Evolutionary conservation across 2,329 filamentous ascomycete species (phyloP), one percentile per base, ranked within the genome.

Genomic region (Sporothrix mexicana): DNA sequence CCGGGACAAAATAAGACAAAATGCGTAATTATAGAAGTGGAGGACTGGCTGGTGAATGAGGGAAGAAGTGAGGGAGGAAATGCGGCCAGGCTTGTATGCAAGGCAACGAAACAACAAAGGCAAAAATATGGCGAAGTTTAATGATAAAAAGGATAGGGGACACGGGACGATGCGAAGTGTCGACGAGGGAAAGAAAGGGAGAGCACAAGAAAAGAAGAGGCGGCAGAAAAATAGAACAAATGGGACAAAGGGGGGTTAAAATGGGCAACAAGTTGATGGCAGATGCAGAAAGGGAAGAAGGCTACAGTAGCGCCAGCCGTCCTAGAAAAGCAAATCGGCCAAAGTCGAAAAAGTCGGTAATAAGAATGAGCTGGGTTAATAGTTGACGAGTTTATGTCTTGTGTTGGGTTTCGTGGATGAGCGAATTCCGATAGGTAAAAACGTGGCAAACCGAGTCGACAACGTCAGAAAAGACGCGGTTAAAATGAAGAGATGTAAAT

Each of bases 281-380:
- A 49, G 30, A n/a, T 6, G 30, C 30, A 36, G 30, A 36, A 36
- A 36, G 7, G 30, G 30, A 10, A 47, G 45, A 59, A 62, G 53
- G 70, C 53, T 68, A 53, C 70, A 72, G 70, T 69, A 72, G 64
- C 69, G 70, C 62, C 51, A 72, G 55, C 45, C 51, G 70, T 59
- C 17, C 61, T 9, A 15, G 62, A 17, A 59, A 51, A 59, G 41
- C 25, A 62, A 66, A 47, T n/a, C 5, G 30, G 30, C 23, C 57
- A 64, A 64, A 59, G 25, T 68, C 45, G 25, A 43, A 69, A 55
- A 69, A 59, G 13, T 4, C 23, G 55, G 53, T 55, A 43, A 25
- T 15, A 53, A 41, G 55, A 36, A 36, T 57, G 47, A 23, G 49
- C 47, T 55, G 47, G 49, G 15, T 51, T 43, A 20, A 47, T 45